These are phyloP conservation scores for Teratosphaeria nubilosa DNA, from an alignment of 2,329 filamentous ascomycete genomes.

Conservation along the genomic window DNA sequence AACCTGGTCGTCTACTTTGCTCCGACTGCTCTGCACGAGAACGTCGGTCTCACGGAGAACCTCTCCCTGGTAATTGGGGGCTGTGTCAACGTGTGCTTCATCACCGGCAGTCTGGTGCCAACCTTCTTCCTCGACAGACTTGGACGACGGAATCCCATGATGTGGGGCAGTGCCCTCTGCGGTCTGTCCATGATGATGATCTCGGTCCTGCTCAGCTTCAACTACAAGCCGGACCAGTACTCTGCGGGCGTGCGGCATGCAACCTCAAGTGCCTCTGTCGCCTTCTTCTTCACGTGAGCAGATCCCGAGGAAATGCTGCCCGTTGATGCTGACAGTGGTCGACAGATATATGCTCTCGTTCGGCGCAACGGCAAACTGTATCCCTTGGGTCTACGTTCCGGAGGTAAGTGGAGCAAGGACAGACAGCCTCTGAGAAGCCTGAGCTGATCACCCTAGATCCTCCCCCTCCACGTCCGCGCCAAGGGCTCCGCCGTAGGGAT, in stretches of 20 bases:
- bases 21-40: slow-evolving; percentile 35
- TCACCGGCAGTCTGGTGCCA: slow-evolving; percentile 35
- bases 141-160: slow-evolving; percentile 26
- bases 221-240: slow-evolving; percentile 15
- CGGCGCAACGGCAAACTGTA: slow-evolving; percentile 37
- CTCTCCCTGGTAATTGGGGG: slow-evolving; percentile 39
- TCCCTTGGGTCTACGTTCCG: slow-evolving; percentile 43
- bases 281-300: slow-evolving; percentile 40
- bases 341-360: slow-evolving; percentile 27
- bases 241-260: slow-evolving; percentile 26
- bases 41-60: slow-evolving; percentile 37
- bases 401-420: slow-evolving; percentile 18
- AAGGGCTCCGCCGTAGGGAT: slow-evolving; percentile 43
- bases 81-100: slow-evolving; percentile 31
- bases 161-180: slow-evolving; percentile 24
- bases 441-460: slow-evolving; percentile 29
- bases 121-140: slow-evolving; percentile 38
- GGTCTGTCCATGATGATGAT: slow-evolving; percentile 32
- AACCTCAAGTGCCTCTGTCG: slow-evolving; percentile 37
- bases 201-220: slow-evolving; percentile 35
- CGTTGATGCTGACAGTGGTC: background rate
- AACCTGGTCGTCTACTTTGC: slow-evolving; percentile 29
- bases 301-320: background rate
- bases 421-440: background rate
- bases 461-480: slow-evolving; percentile 40